Conservation (phyloP, 768 basidiomycete species). For the Boletus fagicola region DNA sequence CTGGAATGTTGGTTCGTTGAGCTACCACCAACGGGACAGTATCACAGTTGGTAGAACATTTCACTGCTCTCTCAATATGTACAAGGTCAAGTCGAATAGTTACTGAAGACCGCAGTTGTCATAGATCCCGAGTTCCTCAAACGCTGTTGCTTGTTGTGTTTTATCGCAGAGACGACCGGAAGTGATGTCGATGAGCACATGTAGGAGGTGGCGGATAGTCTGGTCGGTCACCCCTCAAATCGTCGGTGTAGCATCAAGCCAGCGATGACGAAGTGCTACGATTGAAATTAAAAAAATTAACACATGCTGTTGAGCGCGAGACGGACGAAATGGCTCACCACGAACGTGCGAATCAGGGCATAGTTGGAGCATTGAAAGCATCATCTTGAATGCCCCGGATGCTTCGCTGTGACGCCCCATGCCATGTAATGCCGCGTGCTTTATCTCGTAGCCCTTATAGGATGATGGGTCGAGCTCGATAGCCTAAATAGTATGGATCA, state of each 20-base stretch:
- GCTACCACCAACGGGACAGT: too few relatives aligned
- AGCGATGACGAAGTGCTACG: not conserved
- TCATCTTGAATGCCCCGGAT: not conserved
- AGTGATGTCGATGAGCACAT: too few relatives aligned
- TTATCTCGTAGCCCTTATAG: not conserved
- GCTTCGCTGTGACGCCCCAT: not conserved
- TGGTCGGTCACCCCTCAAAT: not conserved
- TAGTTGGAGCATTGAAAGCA: not conserved
- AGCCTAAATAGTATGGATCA: not conserved
- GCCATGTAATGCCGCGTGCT: not conserved
- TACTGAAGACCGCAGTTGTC: too few relatives aligned
- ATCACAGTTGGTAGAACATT: too few relatives aligned
- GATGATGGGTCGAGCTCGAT: not conserved
- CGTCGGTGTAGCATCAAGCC: not conserved
- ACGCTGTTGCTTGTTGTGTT: too few relatives aligned
- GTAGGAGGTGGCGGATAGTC: not conserved
- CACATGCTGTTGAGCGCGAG: not conserved
- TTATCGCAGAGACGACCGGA: too few relatives aligned
- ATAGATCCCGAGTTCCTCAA: too few relatives aligned
- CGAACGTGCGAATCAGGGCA: not conserved
- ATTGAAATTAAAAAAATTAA: not conserved
- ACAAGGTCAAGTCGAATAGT: too few relatives aligned
- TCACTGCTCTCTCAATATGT: too few relatives aligned
- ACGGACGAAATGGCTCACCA: not conserved
- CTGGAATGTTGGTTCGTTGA: too few relatives aligned